phyloP scores from a whole-genome alignment of 345 rosid genomes.

The Moringa oleifera region DNA sequence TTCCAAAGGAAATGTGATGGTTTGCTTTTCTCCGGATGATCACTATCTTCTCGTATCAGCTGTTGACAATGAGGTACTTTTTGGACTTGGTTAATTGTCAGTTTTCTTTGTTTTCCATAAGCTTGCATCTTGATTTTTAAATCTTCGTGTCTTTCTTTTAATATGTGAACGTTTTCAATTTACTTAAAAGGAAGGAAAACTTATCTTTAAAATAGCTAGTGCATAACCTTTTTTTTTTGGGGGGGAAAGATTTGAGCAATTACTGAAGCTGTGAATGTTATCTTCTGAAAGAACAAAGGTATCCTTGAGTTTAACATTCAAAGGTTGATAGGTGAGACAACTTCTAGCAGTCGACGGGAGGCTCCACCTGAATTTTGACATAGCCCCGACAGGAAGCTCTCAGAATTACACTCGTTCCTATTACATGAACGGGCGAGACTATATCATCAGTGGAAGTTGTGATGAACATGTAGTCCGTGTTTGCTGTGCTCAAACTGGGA shows the following conservation, averaged over 20 bases:
- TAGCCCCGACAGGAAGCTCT: conserved; percentile 65
- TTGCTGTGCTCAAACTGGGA: conserved; percentile 97
- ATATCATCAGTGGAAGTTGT: conserved; percentile 85
- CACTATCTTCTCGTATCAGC: conserved; percentile 92
- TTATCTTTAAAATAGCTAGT: too few relatives aligned
- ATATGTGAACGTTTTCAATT: too few relatives aligned
- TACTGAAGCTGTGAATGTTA: too few relatives aligned
- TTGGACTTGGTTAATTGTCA: neutral
- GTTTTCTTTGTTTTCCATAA: neutral
- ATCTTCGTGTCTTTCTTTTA: too few relatives aligned
- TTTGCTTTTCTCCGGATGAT: conserved; percentile 98
- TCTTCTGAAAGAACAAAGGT: too few relatives aligned
- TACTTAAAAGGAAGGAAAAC: too few relatives aligned
- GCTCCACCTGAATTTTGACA: conserved; percentile 65
- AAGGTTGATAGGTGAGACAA: conserved; percentile 65
- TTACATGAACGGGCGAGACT: conserved; percentile 92
- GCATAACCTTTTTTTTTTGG: too few relatives aligned
- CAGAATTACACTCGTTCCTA: conserved; percentile 93
- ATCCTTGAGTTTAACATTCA: conserved; percentile 17
- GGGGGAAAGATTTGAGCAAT: too few relatives aligned
- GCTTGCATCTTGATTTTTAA: neutral
- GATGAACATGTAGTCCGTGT: conserved; percentile 85
- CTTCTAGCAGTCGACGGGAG: conserved; percentile 90
- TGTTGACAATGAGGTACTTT: conserved; percentile 88
- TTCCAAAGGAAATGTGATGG: conserved; percentile 93